Base-by-base conservation (phyloP, 441 rosid species). In the Adansonia madagascariensis region DNA sequence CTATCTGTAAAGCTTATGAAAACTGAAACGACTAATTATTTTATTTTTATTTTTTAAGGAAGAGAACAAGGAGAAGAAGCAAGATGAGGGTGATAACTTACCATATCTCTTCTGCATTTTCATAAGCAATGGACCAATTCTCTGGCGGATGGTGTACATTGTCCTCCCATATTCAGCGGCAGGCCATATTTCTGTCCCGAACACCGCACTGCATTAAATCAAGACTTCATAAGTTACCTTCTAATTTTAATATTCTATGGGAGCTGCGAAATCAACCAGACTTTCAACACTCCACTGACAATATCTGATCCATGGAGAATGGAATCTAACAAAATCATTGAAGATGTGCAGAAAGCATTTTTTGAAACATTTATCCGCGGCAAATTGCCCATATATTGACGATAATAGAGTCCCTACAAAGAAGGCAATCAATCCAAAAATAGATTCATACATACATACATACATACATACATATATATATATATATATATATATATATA, bases 111-210 rank as follows among this genome's bases (percentile, higher is more conserved):
- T 95, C 87, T 89, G 90, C 98, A 87, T 84, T 84, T 82, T 84
- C 89, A 88, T 88, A 75, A 88, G 85, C 75, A 88, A 85, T 0
- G 98, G 98, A 75, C 99, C 99, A 50, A 95, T 86, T 80, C 98
- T 85, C 77, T 94, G 98, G 39, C 95, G 93, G 39, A 95, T 92
- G 60, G 99, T 90, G 82, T 95, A 94, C 98, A 95, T 95, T 71
- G 92, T 95, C 85, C 97, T 88, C 49, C 94, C 98, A 79, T 95
- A 92, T 78, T 93, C 97, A 14, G 95, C 98, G 8, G 95, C 94
- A 70, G 98, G 96, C 96, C 97, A 95, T 66, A 93, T 91, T 84
- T 93, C 98, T 8, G 95, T 91, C 81, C 98, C 98, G 76, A 95
- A 95, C 79, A 95, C 94, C 79, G 98, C 98, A 91, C 98, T 93